Evolutionary conservation across 768 basidiomycete genomes (phyloP).

Genomic region (Naganishia antarctica): DNA sequence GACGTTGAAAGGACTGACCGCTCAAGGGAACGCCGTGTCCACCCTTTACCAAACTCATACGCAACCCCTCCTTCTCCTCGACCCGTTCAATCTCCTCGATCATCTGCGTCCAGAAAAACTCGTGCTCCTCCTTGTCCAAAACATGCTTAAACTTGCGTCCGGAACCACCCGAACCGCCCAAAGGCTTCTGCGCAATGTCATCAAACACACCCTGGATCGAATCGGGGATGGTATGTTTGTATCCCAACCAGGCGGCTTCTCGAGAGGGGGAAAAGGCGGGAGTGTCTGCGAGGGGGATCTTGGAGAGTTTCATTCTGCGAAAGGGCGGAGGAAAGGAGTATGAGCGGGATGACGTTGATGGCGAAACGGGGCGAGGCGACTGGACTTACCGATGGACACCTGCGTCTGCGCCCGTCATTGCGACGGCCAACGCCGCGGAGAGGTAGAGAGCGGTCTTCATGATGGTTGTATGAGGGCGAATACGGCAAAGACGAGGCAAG

Average conservation of each 20-base stretch:
- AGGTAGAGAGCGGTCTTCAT: slow-evolving; percentile 46
- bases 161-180: slow-evolving; percentile 58
- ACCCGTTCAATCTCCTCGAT: slow-evolving; percentile 31
- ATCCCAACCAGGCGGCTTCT: slow-evolving; percentile 71
- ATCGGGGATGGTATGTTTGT: slow-evolving; percentile 73
- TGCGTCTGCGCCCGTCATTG: slow-evolving; percentile 44
- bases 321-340: neutral
- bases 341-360: slow-evolving; percentile 14
- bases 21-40: slow-evolving; percentile 83
- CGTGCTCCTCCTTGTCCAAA: slow-evolving; percentile 56
- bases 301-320: slow-evolving; percentile 81
- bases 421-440: slow-evolving; percentile 42
- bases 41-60: slow-evolving; percentile 48
- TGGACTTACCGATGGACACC: slow-evolving; percentile 48
- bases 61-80: slow-evolving; percentile 12
- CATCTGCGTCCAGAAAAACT: slow-evolving; percentile 52
- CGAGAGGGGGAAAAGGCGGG: slow-evolving; percentile 51
- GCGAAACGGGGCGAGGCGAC: slow-evolving; percentile 34
- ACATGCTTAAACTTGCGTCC: slow-evolving; percentile 14
- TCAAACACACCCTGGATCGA: slow-evolving; percentile 46
- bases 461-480: slow-evolving; percentile 21
- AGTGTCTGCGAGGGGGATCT: slow-evolving; percentile 55
- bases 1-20: slow-evolving; percentile 59
- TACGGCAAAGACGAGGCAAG: no score
- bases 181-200: slow-evolving; percentile 53